These are phyloP conservation scores for Ambrosia hybrid DNA, from an alignment of 140 eudicot species.

Conservation along the genomic window DNA sequence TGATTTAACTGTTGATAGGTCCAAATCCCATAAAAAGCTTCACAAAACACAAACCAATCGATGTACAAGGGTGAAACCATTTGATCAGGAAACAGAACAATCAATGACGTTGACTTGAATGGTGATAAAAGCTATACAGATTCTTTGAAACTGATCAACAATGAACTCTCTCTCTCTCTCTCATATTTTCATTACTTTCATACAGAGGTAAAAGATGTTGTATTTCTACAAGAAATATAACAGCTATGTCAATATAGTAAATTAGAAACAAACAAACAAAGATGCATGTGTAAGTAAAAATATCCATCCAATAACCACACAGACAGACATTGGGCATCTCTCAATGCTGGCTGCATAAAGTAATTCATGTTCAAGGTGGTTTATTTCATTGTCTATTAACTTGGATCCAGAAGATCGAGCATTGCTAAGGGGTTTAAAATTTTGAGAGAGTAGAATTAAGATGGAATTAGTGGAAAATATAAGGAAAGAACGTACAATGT, in stretches of 20 bases:
- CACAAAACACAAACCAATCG: background rate
- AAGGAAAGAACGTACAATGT: slow-evolving; percentile 38
- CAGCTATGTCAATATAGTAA: background rate
- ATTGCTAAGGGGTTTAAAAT: too few species aligned
- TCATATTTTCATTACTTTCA: background rate
- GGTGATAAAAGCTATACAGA: background rate
- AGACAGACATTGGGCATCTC: background rate
- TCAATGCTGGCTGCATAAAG: too few species aligned
- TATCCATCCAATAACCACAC: background rate
- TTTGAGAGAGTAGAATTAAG: too few species aligned
- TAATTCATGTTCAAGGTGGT: too few species aligned
- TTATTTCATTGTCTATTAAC: too few species aligned
- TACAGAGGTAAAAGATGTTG: background rate
- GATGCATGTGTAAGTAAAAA: background rate
- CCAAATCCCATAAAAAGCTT: slow-evolving; percentile 5
- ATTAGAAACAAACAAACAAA: background rate
- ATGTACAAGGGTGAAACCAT: background rate
- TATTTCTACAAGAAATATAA: background rate
- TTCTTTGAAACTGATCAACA: background rate
- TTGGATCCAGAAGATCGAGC: too few species aligned
- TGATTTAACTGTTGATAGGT: background rate
- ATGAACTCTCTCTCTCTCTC: background rate
- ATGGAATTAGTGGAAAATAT: background rate
- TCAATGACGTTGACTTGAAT: background rate
- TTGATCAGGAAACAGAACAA: background rate